phyloP scores from a whole-genome alignment of 1,139 yeast genomes.

The Debaryomycetaceae sp. region DNA sequence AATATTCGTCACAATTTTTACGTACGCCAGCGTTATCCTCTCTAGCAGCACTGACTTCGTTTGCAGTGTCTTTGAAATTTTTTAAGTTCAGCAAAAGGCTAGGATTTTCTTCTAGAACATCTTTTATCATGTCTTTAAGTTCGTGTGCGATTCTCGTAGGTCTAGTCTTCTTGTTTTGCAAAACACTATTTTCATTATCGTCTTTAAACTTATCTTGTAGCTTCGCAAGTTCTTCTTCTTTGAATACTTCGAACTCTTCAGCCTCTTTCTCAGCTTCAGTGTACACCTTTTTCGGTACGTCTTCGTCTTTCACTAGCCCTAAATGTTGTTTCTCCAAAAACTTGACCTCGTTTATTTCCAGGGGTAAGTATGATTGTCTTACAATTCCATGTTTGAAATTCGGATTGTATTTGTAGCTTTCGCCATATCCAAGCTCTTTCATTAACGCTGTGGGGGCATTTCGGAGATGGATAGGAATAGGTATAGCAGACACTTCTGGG shows the following conservation, averaged over 20 bases:
- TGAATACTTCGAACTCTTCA: conserved; percentile 26
- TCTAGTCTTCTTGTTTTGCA: neutral
- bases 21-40: too few species aligned
- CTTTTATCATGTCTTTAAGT: neutral
- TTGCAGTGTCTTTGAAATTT: too few species aligned
- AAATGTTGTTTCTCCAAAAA: conserved; percentile 41
- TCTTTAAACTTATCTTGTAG: neutral
- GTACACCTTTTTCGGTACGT: conserved; percentile 20
- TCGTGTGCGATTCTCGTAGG: neutral
- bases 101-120: neutral
- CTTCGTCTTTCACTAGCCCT: conserved; percentile 26
- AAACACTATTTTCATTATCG: neutral
- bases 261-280: conserved; percentile 20
- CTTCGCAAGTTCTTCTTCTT: conserved; percentile 9
- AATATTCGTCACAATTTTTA: too few species aligned
- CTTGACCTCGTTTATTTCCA: conserved; percentile 31
- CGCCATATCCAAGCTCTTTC: conserved; percentile 84
- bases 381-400: conserved; percentile 69
- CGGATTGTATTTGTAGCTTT: conserved; percentile 87
- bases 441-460: conserved; percentile 92
- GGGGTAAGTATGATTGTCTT: conserved; percentile 67
- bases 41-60: too few species aligned
- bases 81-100: neutral
- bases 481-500: conserved; percentile 61
- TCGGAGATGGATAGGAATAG: conserved; percentile 77